Conservation (phyloP, 139 green algal species). For the Tetratostichococcus sp. region DNA sequence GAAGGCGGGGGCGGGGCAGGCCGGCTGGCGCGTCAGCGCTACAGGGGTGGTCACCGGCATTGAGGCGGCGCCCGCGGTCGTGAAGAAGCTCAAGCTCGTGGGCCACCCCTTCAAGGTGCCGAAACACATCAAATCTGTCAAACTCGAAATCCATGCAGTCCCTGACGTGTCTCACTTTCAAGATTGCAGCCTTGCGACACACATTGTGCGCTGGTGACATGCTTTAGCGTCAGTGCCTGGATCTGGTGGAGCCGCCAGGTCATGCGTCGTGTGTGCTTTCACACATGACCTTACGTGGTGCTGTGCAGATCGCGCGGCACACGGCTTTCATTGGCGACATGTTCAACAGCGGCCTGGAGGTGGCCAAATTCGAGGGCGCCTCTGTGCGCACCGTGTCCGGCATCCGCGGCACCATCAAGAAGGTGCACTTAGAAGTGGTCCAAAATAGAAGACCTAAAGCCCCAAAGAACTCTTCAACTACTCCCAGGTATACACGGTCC, state of each 20-base stretch:
- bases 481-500: background rate
- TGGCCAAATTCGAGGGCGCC: constrained; percentile 85
- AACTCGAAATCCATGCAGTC: too few species aligned
- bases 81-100: constrained; percentile 98
- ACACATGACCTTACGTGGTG: too few species aligned
- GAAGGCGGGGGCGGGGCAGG: constrained; percentile 27
- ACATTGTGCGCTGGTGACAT: too few species aligned
- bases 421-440: constrained; percentile 37
- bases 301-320: constrained; percentile 69
- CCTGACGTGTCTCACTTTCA: too few species aligned
- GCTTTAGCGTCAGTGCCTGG: too few species aligned
- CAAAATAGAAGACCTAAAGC: too few species aligned
- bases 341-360: constrained; percentile 87
- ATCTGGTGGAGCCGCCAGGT: too few species aligned
- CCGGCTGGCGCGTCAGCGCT: constrained; percentile 80
- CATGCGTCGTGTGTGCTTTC: too few species aligned
- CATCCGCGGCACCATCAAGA: constrained; percentile 96
- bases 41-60: constrained; percentile 90
- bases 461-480: background rate
- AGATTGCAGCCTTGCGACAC: too few species aligned
- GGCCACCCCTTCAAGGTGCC: constrained; percentile 73
- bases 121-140: too few species aligned
- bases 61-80: constrained; percentile 67
- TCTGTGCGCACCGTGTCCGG: constrained; percentile 84
- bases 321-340: constrained; percentile 93